A percentile compares a stretch with the other conserved stretches of the same genome.
phyloP scores from a whole-genome alignment of 2,329 filamentous ascomycete species.

The Aureobasidium vineae region DNA sequence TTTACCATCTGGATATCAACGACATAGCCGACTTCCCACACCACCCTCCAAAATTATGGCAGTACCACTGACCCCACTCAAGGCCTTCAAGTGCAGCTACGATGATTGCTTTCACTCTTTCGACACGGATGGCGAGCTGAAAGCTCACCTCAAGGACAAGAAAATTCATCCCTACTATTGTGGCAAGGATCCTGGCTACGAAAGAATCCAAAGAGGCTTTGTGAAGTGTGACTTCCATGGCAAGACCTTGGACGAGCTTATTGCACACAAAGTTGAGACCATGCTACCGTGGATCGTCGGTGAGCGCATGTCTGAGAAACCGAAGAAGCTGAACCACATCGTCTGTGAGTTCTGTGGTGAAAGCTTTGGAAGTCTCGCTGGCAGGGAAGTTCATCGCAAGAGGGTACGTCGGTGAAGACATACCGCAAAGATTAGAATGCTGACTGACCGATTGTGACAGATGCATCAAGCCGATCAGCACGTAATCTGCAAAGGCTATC shows the following conservation, averaged over 20 bases:
- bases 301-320: slow-evolving; percentile 29
- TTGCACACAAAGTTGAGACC: slow-evolving; percentile 38
- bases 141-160: slow-evolving; percentile 50
- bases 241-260: slow-evolving; percentile 36
- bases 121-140: slow-evolving; percentile 47
- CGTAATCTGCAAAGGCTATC: slow-evolving; percentile 44
- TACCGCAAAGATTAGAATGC: too few species aligned
- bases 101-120: slow-evolving; percentile 51
- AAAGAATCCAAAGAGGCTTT: slow-evolving; percentile 36
- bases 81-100: slow-evolving; percentile 43
- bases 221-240: slow-evolving; percentile 44
- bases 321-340: slow-evolving; percentile 43
- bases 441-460: slow-evolving; percentile 36
- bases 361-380: slow-evolving; percentile 55
- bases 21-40: background rate
- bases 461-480: slow-evolving; percentile 51
- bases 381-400: slow-evolving; percentile 53
- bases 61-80: slow-evolving; percentile 32
- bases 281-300: slow-evolving; percentile 36
- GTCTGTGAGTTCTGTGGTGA: slow-evolving; percentile 57
- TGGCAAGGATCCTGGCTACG: slow-evolving; percentile 43
- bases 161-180: slow-evolving; percentile 48
- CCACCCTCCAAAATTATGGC: slow-evolving; percentile 30
- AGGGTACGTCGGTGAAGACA: slow-evolving; percentile 41
- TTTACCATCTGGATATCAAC: background rate